These are phyloP conservation scores for Tremellales sp. DNA, from an alignment of 1,284 basidiomycete species.

Conservation along the genomic window DNA sequence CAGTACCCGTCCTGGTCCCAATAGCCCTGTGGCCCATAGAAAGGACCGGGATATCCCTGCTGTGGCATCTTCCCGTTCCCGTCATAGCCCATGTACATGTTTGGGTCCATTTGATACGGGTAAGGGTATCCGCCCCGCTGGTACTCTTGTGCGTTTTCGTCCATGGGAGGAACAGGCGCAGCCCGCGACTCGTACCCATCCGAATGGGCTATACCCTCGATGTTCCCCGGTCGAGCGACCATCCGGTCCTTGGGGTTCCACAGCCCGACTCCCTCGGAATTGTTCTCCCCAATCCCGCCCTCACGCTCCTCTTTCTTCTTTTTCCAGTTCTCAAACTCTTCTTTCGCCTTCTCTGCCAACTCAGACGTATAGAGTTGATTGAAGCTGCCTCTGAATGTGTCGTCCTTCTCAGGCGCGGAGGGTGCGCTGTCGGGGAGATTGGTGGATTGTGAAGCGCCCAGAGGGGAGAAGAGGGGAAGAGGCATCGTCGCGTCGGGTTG, in stretches of 20 bases:
- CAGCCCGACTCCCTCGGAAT: constrained; percentile 16
- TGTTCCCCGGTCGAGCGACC: constrained; percentile 20
- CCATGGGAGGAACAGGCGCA: neutral
- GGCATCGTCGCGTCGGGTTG: constrained; percentile 28
- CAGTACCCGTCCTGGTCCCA: constrained; percentile 3
- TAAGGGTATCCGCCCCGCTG: constrained; percentile 1
- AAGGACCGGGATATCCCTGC: neutral
- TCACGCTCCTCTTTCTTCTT: constrained; percentile 27
- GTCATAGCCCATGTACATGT: constrained; percentile 2
- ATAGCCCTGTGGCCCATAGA: neutral
- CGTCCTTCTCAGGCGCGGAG: neutral
- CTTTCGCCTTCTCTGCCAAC: constrained; percentile 24
- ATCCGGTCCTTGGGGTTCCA: constrained; percentile 26
- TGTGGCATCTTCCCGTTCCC: neutral
- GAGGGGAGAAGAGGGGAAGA: constrained; percentile 24
- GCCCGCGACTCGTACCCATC: constrained; percentile 11
- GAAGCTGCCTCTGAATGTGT: constrained; percentile 5
- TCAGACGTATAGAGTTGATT: constrained; percentile 12
- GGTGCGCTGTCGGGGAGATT: constrained; percentile 1
- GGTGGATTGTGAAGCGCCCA: neutral
- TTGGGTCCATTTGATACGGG: neutral
- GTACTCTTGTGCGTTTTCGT: neutral
- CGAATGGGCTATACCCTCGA: constrained; percentile 14
- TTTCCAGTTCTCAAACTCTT: constrained; percentile 35
- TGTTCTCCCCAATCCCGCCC: constrained; percentile 22